phyloP scores from a whole-genome alignment of 352 stramenopile genomes.

The Phytophthora pini region DNA sequence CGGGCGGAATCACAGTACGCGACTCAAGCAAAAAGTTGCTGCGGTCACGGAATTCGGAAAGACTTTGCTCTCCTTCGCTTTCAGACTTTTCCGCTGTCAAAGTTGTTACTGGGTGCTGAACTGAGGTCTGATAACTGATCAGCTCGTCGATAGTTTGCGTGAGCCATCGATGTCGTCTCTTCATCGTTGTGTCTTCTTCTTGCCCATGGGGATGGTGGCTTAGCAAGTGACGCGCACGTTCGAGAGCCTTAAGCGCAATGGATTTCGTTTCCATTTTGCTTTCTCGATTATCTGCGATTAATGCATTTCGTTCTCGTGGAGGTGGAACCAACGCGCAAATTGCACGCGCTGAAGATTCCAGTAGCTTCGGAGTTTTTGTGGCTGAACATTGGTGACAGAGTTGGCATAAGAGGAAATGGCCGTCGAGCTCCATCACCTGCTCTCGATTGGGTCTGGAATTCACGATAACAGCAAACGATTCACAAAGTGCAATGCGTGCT shows the following conservation, averaged over 20 bases:
- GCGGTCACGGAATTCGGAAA: slow-evolving; percentile 57
- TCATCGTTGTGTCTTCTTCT: slow-evolving; percentile 10
- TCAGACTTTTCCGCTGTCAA: not conserved
- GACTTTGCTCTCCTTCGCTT: slow-evolving; percentile 23
- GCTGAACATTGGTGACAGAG: slow-evolving; percentile 49
- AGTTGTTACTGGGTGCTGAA: not conserved
- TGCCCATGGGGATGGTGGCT: slow-evolving; percentile 5
- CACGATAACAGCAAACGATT: slow-evolving; percentile 60
- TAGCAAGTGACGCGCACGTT: slow-evolving; percentile 55
- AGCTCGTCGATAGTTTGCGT: slow-evolving; percentile 50
- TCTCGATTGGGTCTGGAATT: slow-evolving; percentile 50
- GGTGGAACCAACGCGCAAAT: slow-evolving; percentile 61
- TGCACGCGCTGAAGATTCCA: slow-evolving; percentile 55
- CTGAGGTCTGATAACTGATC: slow-evolving; percentile 27
- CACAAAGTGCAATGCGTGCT: slow-evolving; percentile 54
- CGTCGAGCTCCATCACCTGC: slow-evolving; percentile 65
- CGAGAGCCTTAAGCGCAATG: slow-evolving; percentile 50
- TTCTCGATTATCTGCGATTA: slow-evolving; percentile 59
- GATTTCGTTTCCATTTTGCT: slow-evolving; percentile 65
- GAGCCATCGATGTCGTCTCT: slow-evolving; percentile 42
- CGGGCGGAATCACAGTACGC: slow-evolving; percentile 51
- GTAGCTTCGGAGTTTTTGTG: slow-evolving; percentile 30
- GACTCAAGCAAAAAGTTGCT: slow-evolving; percentile 73
- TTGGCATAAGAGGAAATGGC: slow-evolving; percentile 58
- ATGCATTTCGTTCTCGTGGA: slow-evolving; percentile 39